Percentiles rank a stretch among this genome's conserved stretches.
These are phyloP conservation scores for Adansonia rubrostipa DNA, from an alignment of 441 rosid species.

Conservation along the genomic window DNA sequence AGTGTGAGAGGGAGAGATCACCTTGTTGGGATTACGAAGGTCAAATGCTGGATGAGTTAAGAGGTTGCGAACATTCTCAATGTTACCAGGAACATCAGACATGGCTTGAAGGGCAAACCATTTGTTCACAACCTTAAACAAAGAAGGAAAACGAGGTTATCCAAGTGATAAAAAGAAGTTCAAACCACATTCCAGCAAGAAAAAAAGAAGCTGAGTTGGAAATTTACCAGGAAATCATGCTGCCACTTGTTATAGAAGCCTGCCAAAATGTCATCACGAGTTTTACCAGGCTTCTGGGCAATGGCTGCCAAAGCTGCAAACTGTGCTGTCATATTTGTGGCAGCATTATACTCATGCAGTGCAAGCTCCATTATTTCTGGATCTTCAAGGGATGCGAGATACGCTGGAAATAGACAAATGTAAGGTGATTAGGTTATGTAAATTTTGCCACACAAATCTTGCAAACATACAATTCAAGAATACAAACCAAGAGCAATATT, in stretches of 20 bases:
- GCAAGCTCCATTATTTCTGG: slow-evolving; percentile 57
- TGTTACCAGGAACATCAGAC: slow-evolving; percentile 83
- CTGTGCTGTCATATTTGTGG: slow-evolving; percentile 93
- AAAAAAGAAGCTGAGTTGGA: slow-evolving; percentile 10
- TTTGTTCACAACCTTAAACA: slow-evolving; percentile 82
- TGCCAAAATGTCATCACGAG: slow-evolving; percentile 75
- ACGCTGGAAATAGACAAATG: slow-evolving; percentile 49
- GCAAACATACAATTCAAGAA: slow-evolving; percentile 26
- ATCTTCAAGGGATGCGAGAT: slow-evolving; percentile 84
- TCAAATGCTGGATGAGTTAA: slow-evolving; percentile 85
- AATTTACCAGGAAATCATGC: slow-evolving; percentile 71
- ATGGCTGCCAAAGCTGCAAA: slow-evolving; percentile 95
- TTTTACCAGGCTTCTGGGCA: slow-evolving; percentile 70
- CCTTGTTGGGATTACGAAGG: slow-evolving; percentile 94
- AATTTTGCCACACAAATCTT: neutral
- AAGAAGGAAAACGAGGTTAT: slow-evolving; percentile 8
- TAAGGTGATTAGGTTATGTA: slow-evolving; percentile 22
- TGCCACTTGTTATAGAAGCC: slow-evolving; percentile 93
- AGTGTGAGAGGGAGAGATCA: slow-evolving; percentile 6
- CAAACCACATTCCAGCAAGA: neutral
- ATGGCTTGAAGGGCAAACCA: slow-evolving; percentile 95
- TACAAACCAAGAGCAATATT: slow-evolving; percentile 76
- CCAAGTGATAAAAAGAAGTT: neutral
- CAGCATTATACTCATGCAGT: slow-evolving; percentile 68
- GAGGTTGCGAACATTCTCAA: slow-evolving; percentile 76